Evolutionary conservation across 1,139 yeast species (phyloP).

Genomic region (Magnusiomyces ingens): DNA sequence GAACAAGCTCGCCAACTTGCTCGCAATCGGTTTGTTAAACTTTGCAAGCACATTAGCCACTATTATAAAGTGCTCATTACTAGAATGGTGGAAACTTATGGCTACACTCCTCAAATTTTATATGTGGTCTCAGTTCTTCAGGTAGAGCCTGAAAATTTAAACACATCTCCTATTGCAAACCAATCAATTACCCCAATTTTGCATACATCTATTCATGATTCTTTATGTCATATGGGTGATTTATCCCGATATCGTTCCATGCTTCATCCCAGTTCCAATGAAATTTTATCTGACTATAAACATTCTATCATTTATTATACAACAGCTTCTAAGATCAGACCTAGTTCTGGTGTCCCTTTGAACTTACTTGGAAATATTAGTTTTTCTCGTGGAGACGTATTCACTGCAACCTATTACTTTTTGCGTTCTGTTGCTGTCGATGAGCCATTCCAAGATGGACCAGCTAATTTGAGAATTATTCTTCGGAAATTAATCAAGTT

Average conservation of each 20-base stretch:
- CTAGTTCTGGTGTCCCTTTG: constrained; percentile 15
- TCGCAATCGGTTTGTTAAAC: constrained; percentile 15
- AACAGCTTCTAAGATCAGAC: constrained; percentile 18
- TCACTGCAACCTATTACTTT: constrained; percentile 16
- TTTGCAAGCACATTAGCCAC: constrained; percentile 18
- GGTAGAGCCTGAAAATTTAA: background rate
- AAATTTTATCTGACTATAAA: constrained; percentile 10
- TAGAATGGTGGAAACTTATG: constrained; percentile 17
- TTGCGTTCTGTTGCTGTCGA: constrained; percentile 15
- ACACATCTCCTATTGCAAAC: background rate
- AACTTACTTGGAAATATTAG: constrained; percentile 17
- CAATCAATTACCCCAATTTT: constrained; percentile 6
- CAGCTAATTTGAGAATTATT: constrained; percentile 11
- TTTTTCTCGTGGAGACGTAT: constrained; percentile 14
- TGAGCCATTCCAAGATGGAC: constrained; percentile 14
- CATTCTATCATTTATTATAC: constrained; percentile 22
- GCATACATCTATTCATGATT: constrained; percentile 10
- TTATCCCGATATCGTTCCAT: constrained; percentile 20
- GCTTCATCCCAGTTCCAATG: constrained; percentile 5
- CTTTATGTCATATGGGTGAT: constrained; percentile 18
- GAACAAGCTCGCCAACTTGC: constrained; percentile 11
- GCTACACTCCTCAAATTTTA: constrained; percentile 12
- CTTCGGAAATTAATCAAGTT: constrained; percentile 11
- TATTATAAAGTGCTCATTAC: constrained; percentile 18
- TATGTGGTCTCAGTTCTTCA: constrained; percentile 10